Evolutionary conservation across 257 asterid genomes (phyloP).

Genomic region (Rubia yunnanensis): DNA sequence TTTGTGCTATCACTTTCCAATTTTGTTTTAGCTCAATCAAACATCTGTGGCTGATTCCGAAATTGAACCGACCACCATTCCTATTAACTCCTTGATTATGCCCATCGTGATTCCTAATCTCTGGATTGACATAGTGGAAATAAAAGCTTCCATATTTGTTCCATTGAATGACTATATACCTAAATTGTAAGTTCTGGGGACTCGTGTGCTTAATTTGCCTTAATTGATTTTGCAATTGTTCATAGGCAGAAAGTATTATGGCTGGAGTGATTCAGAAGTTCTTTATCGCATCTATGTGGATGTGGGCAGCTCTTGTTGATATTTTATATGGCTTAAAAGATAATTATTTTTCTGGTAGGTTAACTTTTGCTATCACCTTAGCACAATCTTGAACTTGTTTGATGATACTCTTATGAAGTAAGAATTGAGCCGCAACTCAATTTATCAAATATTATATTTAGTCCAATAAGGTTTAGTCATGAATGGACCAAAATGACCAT

Average conservation of each 20-base stretch:
- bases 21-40: not conserved
- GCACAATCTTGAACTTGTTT: not conserved
- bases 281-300: slow-evolving; percentile 40
- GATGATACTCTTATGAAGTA: no score
- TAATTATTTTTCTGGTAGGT: slow-evolving; percentile 52
- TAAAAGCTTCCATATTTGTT: no score
- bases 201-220: not conserved
- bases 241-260: slow-evolving; percentile 21
- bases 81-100: no score
- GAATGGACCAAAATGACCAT: no score
- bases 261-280: slow-evolving; percentile 57
- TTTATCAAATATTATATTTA: no score
- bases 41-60: not conserved
- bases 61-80: no score
- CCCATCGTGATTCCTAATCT: no score
- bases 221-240: not conserved
- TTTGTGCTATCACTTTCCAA: no score
- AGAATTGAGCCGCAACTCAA: no score
- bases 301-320: slow-evolving; percentile 58
- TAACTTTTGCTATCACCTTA: not conserved
- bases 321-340: slow-evolving; percentile 50
- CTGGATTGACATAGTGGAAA: no score
- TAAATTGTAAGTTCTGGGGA: not conserved
- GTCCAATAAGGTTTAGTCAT: no score
- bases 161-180: no score